Conservation (phyloP, 192 early-diverging fungal species). For the Anaeromyces robustus region DNA sequence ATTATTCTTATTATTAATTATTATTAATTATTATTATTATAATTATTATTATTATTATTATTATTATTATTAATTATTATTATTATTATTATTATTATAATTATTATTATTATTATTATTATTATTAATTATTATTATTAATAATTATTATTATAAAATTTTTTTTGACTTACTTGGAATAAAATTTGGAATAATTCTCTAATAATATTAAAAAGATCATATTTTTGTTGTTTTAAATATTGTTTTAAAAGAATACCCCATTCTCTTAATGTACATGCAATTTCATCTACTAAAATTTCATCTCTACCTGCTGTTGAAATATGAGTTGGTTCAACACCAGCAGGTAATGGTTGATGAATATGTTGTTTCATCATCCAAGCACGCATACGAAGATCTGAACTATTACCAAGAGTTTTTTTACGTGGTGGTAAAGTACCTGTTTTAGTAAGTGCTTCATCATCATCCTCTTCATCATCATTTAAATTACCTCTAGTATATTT, state of each 20-base stretch:
- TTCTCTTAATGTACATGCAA: conserved; percentile 40
- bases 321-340: conserved; percentile 9
- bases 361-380: conserved; percentile 2
- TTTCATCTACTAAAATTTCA: conserved; percentile 51
- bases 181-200: conserved; percentile 36
- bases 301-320: conserved; percentile 29
- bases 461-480: neutral
- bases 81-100: too few species aligned
- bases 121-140: too few species aligned
- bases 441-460: neutral
- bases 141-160: too few species aligned
- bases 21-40: too few species aligned
- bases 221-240: conserved; percentile 33
- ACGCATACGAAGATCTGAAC: conserved; percentile 6
- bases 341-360: conserved; percentile 10
- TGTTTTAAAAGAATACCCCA: conserved; percentile 34
- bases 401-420: conserved; percentile 8
- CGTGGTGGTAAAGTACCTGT: neutral
- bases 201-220: conserved; percentile 28
- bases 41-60: too few species aligned
- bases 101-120: too few species aligned
- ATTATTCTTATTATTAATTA: too few species aligned
- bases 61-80: too few species aligned
- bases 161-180: conserved; percentile 26
- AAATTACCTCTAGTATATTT: neutral